phyloP scores from a whole-genome alignment of 2,329 filamentous ascomycete genomes.

The Cadophora luteo-olivacea region DNA sequence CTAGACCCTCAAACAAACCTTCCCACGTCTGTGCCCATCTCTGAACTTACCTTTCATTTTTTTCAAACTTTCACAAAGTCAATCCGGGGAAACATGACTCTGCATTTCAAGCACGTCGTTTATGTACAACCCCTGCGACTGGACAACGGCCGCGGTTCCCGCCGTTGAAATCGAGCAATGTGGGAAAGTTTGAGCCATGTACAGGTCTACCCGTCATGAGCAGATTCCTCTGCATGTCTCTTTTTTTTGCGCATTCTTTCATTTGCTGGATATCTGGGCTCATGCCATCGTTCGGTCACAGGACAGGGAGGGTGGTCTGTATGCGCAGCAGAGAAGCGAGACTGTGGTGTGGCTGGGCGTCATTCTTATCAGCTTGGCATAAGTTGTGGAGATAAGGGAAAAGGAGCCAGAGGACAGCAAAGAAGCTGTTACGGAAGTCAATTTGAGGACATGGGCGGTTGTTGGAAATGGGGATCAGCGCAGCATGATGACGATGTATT shows the following conservation, averaged over 20 bases:
- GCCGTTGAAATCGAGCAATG: neutral
- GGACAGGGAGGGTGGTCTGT: neutral
- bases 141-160: neutral
- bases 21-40: neutral
- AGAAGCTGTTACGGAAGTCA: constrained; percentile 1
- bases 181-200: neutral
- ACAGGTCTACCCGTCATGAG: neutral
- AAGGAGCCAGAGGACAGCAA: neutral
- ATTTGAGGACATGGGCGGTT: neutral
- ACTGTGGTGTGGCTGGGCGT: constrained; percentile 4
- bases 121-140: neutral
- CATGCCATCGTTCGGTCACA: neutral
- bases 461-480: neutral
- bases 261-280: neutral
- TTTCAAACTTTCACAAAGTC: neutral
- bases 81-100: neutral
- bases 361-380: constrained; percentile 8
- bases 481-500: neutral
- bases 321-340: neutral
- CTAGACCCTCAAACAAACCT: neutral
- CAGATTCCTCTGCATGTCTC: constrained; percentile 4
- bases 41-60: neutral
- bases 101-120: neutral
- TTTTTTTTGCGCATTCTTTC: neutral
- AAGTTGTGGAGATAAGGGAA: constrained; percentile 7